These are phyloP conservation scores for Colletotrichum sp. DNA, from an alignment of 2,329 filamentous ascomycete genomes.

Conservation along the genomic window DNA sequence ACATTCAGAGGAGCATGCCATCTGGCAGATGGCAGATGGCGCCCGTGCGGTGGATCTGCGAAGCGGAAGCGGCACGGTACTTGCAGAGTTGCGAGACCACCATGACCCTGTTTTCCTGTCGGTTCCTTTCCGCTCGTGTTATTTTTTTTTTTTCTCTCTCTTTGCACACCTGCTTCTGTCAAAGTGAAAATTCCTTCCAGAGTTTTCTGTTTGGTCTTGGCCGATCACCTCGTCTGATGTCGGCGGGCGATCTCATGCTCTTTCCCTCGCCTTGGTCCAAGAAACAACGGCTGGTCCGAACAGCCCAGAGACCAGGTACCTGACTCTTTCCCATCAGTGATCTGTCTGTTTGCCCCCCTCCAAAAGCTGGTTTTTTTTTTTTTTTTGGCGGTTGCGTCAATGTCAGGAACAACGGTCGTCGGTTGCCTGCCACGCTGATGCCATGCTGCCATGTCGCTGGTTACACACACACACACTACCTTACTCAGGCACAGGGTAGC, in stretches of 20 bases:
- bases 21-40: slow-evolving; percentile 3
- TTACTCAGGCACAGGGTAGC: neutral
- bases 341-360: neutral
- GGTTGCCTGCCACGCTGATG: neutral
- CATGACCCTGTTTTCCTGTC: neutral
- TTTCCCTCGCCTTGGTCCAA: neutral
- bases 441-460: neutral
- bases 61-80: neutral
- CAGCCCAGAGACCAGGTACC: neutral
- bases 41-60: slow-evolving; percentile 10
- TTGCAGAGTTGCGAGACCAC: neutral
- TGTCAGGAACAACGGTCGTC: neutral
- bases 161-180: neutral
- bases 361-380: neutral
- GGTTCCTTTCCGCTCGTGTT: neutral
- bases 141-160: neutral
- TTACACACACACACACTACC: neutral
- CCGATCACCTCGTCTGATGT: neutral
- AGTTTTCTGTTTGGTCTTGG: neutral
- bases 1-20: neutral
- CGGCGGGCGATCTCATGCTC: neutral
- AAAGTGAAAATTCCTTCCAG: neutral
- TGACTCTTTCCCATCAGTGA: neutral
- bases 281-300: neutral
- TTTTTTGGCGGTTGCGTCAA: neutral